Conservation (phyloP, 495 filamentous ascomycete genomes). For the Neurospora sp. region DNA sequence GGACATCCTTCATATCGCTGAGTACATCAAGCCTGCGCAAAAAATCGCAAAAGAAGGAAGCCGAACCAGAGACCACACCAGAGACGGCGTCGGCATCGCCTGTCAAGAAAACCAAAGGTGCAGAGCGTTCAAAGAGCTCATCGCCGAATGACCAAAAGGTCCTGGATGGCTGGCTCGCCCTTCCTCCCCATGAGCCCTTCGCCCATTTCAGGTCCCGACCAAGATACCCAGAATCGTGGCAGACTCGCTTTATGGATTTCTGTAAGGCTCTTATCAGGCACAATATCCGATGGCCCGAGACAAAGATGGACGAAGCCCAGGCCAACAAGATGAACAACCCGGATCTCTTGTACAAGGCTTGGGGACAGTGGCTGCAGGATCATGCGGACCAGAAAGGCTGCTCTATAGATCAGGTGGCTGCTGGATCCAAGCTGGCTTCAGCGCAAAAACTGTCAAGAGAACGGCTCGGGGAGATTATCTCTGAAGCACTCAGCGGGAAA, state of each 20-base stretch:
- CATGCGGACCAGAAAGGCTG: background rate
- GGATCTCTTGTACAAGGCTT: slow-evolving; percentile 8
- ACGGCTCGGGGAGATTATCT: background rate
- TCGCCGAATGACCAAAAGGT: background rate
- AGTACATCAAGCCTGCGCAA: slow-evolving; percentile 5
- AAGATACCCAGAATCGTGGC: slow-evolving; percentile 3
- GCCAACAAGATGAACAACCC: slow-evolving; percentile 7
- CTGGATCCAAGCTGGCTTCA: background rate
- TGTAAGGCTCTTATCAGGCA: slow-evolving; percentile 7
- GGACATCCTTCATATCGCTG: slow-evolving; percentile 17
- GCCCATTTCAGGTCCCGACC: background rate
- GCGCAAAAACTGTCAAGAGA: background rate
- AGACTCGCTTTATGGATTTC: slow-evolving; percentile 10
- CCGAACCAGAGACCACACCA: background rate
- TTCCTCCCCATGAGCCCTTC: slow-evolving; percentile 3
- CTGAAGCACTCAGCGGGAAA: background rate
- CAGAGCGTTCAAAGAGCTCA: background rate
- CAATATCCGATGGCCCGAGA: background rate
- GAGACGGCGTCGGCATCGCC: background rate
- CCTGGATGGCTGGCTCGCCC: slow-evolving; percentile 2
- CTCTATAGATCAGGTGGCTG: background rate
- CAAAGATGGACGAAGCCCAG: background rate
- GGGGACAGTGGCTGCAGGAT: slow-evolving; percentile 13
- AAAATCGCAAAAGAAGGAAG: background rate
- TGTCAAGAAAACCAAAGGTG: background rate